These are phyloP conservation scores for Spergularia marina DNA, from an alignment of 148 eudicot genomes.

Conservation along the genomic window DNA sequence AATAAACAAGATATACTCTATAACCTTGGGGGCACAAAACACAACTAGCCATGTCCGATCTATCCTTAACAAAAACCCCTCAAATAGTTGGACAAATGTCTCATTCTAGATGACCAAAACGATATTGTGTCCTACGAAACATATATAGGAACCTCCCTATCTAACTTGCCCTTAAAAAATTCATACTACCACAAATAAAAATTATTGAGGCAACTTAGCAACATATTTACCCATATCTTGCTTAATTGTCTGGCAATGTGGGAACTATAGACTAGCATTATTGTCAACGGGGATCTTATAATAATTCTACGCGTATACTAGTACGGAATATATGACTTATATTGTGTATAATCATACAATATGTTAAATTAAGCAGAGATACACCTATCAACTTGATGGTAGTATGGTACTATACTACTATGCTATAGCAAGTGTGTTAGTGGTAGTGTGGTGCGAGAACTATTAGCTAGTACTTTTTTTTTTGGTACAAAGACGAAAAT, in stretches of 20 bases:
- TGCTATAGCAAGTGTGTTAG: too few species aligned
- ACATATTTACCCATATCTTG: conserved; percentile 6
- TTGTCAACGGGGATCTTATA: conserved; percentile 6
- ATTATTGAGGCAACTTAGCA: neutral
- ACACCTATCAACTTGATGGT: neutral
- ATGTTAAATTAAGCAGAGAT: too few species aligned
- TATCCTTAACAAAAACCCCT: conserved; percentile 5
- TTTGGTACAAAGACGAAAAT: too few species aligned
- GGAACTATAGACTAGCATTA: conserved; percentile 11
- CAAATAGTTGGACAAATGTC: conserved; percentile 7
- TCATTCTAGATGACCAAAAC: neutral
- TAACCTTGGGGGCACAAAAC: conserved; percentile 4
- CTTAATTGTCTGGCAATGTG: conserved; percentile 1
- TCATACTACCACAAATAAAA: neutral
- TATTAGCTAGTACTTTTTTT: too few species aligned
- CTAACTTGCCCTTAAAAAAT: neutral
- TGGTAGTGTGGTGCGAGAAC: too few species aligned
- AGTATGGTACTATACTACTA: too few species aligned
- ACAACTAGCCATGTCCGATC: neutral
- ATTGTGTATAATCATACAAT: too few species aligned
- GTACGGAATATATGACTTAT: too few species aligned
- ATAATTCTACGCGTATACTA: neutral
- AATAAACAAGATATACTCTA: neutral
- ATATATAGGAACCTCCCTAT: neutral
- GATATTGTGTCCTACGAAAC: neutral